Base-by-base conservation (phyloP, 2,329 filamentous ascomycete species). In the Pestalotiopsis fici region DNA sequence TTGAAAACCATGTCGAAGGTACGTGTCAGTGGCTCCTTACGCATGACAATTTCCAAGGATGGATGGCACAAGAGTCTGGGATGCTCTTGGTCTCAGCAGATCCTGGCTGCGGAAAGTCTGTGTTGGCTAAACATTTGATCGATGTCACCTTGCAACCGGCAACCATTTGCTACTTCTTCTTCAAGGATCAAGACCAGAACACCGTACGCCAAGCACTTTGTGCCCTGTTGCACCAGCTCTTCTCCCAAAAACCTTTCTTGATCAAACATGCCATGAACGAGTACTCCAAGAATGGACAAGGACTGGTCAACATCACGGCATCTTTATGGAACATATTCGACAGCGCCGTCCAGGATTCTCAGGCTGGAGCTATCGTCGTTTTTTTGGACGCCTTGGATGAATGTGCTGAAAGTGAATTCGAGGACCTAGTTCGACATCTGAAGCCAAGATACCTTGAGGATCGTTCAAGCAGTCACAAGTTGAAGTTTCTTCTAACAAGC, bases 151-250 rank as follows among this genome's bases (percentile, higher is more conserved):
- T 81, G 1, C 18, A 21, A 4, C 59, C 66, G 2, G 59, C 69
- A 65, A 75, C 73, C 0, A 73, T 80, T 2, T 82, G 79, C 69
- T 83, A 83, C 71, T 83, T 82, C 67, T 83, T 83, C 66, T 83
- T 83, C 71, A 82, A 82, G 66, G 78, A 80, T 39, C 68, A 77
- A 65, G 74, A 77, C 50, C 80, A 82, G 59, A 76, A 80, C 39
- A 80, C 70, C 1, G 65, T 75, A 27, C 47, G 67, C 0, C 76
- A 79, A 68, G 79, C 79, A 0, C 72, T 83, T n/a, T 82, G 79
- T 60, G 79, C 80, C 1, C 4, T 83, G 9, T 71, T 83, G 3
- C 80, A 82, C 61, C 79, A 83, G 63, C 71, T 83, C 0, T 79
- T 82, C 64, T 69, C 66, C 2, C 68, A 77, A 4, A 74, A 74